Evolutionary conservation across 2,329 filamentous ascomycete species (phyloP), one percentile per base, ranked within the genome.

Genomic region (Monosporascus ibericus): DNA sequence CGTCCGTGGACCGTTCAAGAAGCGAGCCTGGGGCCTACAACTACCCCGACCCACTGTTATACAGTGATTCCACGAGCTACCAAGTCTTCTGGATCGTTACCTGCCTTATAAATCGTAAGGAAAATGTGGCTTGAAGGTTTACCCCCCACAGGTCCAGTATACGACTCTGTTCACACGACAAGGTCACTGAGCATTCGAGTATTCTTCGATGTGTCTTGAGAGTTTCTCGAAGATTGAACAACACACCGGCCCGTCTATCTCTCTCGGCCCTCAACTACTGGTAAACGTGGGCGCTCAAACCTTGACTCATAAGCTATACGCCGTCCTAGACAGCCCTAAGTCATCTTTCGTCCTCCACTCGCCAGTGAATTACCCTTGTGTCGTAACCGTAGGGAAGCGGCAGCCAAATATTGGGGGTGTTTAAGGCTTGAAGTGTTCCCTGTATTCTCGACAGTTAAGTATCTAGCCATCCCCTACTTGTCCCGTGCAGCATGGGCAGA

Each of bases 241-340:
- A 46, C 42, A 58, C 59, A 60, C 61, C 54, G 54, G 55, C 48
- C 48, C 52, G 46, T 53, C 53, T 48, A 38, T 25, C 49, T 49
- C 55, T 54, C 52, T 53, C 44, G 48, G 59, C 51, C 47, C 20
- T 24, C 52, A 48, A 50, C 58, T 55, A 58, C 53, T 56, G 44
- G 58, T 51, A 14, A 58, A 52, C 55, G 55, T 56, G 44, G 55
- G 42, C 48, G 11, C 48, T 50, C 48, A 59, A 54, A 54, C 54
- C 52, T 61, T 61, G 59, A 60, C 55, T 61, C 62, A 60, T 60
- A 53, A 55, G 52, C 48, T 53, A 59, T 36, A 38, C 52, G 36
- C 53, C 47, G 37, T 53, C 53, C 55, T 59, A 60, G 57, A 54
- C 49, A 54, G 44, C 48, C 53, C 52, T 48, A 59, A 42, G 57